Conservation (phyloP, 768 basidiomycete species). For the Amanita fuliginea region DNA sequence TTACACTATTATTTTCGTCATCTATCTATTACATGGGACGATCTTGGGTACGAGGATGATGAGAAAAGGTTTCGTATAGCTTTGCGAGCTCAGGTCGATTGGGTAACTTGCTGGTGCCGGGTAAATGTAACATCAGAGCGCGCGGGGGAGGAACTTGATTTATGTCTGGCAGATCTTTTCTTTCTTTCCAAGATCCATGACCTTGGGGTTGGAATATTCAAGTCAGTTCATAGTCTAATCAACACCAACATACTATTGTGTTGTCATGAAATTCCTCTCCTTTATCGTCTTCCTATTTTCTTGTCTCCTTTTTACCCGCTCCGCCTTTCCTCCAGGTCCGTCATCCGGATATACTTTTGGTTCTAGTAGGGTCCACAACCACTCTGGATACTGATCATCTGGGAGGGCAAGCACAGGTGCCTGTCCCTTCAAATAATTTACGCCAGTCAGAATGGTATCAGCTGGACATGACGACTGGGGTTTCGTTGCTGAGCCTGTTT, state of each 20-base stretch:
- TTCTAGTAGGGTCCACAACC: slow-evolving; percentile 76
- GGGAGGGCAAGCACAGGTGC: slow-evolving; percentile 61
- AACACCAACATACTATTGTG: slow-evolving; percentile 33
- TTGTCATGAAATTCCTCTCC: slow-evolving; percentile 80
- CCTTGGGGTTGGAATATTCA: too few relatives aligned
- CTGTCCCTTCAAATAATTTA: slow-evolving; percentile 79
- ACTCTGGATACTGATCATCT: slow-evolving; percentile 80
- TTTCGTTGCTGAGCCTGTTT: slow-evolving; percentile 11
- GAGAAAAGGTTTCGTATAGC: slow-evolving; percentile 16
- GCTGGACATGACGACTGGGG: slow-evolving; percentile 54
- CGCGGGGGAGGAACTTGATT: too few relatives aligned
- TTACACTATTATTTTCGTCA: slow-evolving; percentile 19
- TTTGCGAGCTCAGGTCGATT: slow-evolving; percentile 16
- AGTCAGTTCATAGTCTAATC: too few relatives aligned
- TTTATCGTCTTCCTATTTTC: slow-evolving; percentile 63
- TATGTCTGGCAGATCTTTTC: too few relatives aligned
- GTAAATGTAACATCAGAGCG: neutral
- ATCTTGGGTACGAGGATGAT: slow-evolving; percentile 23
- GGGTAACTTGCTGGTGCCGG: slow-evolving; percentile 26
- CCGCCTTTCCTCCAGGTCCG: slow-evolving; percentile 63
- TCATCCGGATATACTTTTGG: slow-evolving; percentile 55
- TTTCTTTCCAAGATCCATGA: too few relatives aligned
- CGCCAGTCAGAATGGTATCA: slow-evolving; percentile 68
- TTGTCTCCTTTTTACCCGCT: slow-evolving; percentile 42
- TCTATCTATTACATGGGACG: slow-evolving; percentile 15